A percentile compares a stretch with the other conserved stretches of the same genome.
Conservation (phyloP, 2,329 filamentous ascomycete species). For the Pseudocercospora eumusae region DNA sequence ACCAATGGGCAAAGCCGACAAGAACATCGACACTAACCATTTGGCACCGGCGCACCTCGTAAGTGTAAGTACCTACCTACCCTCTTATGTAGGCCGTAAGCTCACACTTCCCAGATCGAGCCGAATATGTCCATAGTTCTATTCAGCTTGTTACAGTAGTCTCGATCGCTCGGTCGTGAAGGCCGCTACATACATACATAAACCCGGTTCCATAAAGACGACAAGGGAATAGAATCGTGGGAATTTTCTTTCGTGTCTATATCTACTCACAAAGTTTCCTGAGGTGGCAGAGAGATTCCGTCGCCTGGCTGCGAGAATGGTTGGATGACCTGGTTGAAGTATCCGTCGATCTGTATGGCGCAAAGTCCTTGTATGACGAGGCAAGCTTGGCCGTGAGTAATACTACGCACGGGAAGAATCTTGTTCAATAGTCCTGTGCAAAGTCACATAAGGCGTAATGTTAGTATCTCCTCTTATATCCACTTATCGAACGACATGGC, state of each 20-base stretch:
- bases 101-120: slow-evolving; percentile 14
- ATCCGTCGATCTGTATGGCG: slow-evolving; percentile 20
- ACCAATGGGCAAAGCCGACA: slow-evolving; percentile 21
- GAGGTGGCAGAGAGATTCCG: slow-evolving; percentile 17
- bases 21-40: slow-evolving; percentile 18
- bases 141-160: slow-evolving; percentile 25
- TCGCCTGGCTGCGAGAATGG: slow-evolving; percentile 18
- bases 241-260: background rate
- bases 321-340: slow-evolving; percentile 21
- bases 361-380: slow-evolving; percentile 14
- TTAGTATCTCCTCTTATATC: background rate
- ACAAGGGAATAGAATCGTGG: too few species aligned
- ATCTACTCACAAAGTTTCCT: background rate
- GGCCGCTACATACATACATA: background rate
- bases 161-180: slow-evolving; percentile 13
- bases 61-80: slow-evolving; percentile 6
- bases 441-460: slow-evolving; percentile 15
- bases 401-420: too few species aligned
- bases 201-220: background rate
- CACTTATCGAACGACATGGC: slow-evolving; percentile 14
- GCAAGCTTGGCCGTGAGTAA: too few species aligned
- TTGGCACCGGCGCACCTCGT: slow-evolving; percentile 10
- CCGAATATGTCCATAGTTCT: slow-evolving; percentile 21
- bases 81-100: background rate
- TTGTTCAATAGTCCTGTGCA: background rate